Evolutionary conservation across 2,329 filamentous ascomycete species (phyloP), one percentile per base, ranked within the genome.

Genomic region (Fusarium guadeloupense): DNA sequence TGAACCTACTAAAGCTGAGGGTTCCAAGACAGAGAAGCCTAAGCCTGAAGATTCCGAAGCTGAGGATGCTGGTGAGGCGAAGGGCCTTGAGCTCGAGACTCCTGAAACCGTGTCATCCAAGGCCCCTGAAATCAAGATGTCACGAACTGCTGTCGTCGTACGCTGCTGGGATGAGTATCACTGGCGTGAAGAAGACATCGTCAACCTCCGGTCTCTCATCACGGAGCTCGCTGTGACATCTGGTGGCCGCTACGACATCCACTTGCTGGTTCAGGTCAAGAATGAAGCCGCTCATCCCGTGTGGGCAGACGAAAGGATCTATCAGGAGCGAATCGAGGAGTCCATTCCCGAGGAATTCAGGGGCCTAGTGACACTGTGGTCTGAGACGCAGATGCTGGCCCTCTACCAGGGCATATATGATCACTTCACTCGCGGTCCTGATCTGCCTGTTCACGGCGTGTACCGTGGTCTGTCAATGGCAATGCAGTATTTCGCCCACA

Each of bases 401-500:
- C 84, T 96, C 68, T 99, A 98, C 76, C 90, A 95, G 46, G 92
- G 90, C 42, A 88, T 97, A 21, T 89, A 92, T 70, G 92, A 96
- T 61, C 86, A 90, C 39, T 93, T 88, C 75, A 78, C 79, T 37
- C 81, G 83, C 14, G 86, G 85, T 1, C 84, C 84, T 1, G 82
- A 90, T 44, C 82, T 96, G 51, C 90, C 91, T 2, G 87, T 97
- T 1, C 93, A 98, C 73, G 93, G 93, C 16, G 92, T 96, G 9
- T 98, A 98, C 77, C 90, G 95, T 46, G 93, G 92, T 49, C 86
- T 95, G 9, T 92, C 93, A 69, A 96, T 98, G 92, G 92, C 93
- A 0, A 88, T 98, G 80, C 93, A 97, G 71, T 91, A 94, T 75
- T 98, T 98, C 73, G 91, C 93, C 6, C 88, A 93, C 71, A 85